Base-by-base conservation (phyloP, 2,329 filamentous ascomycete genomes). In the Amauroascus niger region DNA sequence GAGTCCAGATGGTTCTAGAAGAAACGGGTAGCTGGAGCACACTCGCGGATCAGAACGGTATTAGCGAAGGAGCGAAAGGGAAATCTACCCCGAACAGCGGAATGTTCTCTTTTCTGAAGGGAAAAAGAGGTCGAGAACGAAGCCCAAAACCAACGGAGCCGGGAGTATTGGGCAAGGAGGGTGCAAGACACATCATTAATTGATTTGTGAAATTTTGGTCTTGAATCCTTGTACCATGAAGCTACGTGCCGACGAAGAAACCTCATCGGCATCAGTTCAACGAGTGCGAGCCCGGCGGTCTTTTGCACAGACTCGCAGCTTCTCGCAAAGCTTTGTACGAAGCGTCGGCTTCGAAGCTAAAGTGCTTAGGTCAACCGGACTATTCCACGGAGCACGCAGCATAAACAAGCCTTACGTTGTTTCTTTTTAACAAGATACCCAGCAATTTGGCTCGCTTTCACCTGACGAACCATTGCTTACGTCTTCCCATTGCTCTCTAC, bases 141-240 rank as follows among this genome's bases (percentile, higher is more conserved):
- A 96, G 89, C 67, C 93, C 93, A 1, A 96, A 95, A 73, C 90
- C 90, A 24, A 91, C 88, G 68, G 90, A 97, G 72, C 81, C 88
- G 53, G 93, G 93, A 55, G 90, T 98, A 6, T 67, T 98, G 55
- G 93, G 93, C 54, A 97, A 97, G 67, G 90, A 97, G 68, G 93
- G 93, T 14, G 90, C 93, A 9, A 79, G 93, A 66, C 84, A 88
- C 59, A 80, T 91, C 54, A 85, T 91, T 65, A 83, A 81, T 43
- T 57, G 53, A 57, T 47, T 14, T 18, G 3, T 3, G n/a, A 16
- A 2, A 9, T n/a, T n/a, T n/a, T 5, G 13, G 8, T n/a, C 14
- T 9, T 3, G 41, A 14, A 46, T 33, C n/a, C 11, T n/a, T 11
- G 16, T 33, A 14, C 11, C n/a, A 24, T 46, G 2, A 2, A 18